Percentiles rank a stretch among this genome's conserved stretches.
Conservation (phyloP, 192 early-diverging fungal species). For the Linnemannia exigua region DNA sequence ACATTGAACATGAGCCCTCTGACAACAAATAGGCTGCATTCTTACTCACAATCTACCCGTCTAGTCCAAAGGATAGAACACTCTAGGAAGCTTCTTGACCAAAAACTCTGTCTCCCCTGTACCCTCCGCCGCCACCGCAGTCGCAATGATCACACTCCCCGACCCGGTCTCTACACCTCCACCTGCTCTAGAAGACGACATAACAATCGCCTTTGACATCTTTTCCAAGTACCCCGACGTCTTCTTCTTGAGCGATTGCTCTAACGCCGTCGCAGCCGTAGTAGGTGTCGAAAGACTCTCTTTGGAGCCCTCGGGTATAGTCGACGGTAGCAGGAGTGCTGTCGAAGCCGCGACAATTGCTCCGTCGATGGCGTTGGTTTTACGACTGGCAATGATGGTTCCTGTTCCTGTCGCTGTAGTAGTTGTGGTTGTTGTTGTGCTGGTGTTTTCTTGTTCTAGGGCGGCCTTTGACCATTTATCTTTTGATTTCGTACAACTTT, state of each 20-base stretch:
- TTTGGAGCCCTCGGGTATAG: conserved; percentile 36
- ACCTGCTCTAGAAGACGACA: background rate
- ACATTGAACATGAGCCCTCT: background rate
- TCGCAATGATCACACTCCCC: background rate
- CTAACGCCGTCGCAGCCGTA: background rate
- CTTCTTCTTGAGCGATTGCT: conserved; percentile 33
- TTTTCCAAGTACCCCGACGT: conserved; percentile 51
- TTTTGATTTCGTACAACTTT: background rate
- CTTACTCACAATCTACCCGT: background rate
- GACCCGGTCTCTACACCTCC: background rate
- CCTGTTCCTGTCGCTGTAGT: background rate
- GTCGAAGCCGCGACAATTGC: background rate
- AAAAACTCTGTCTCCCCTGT: background rate
- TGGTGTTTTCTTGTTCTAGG: conserved; percentile 24
- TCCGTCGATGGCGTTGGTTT: background rate
- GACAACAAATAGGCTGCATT: background rate
- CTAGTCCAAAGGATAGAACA: conserved; percentile 48
- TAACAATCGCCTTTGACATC: conserved; percentile 41
- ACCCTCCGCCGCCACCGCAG: background rate
- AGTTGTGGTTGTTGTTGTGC: background rate
- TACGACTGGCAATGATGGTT: background rate
- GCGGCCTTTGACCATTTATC: conserved; percentile 55
- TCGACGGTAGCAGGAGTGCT: background rate
- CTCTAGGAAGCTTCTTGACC: conserved; percentile 29
- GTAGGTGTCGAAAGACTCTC: conserved; percentile 8